Evolutionary conservation across 202 grass and related monocot species (phyloP).

Genomic region (Zoysia matrella): DNA sequence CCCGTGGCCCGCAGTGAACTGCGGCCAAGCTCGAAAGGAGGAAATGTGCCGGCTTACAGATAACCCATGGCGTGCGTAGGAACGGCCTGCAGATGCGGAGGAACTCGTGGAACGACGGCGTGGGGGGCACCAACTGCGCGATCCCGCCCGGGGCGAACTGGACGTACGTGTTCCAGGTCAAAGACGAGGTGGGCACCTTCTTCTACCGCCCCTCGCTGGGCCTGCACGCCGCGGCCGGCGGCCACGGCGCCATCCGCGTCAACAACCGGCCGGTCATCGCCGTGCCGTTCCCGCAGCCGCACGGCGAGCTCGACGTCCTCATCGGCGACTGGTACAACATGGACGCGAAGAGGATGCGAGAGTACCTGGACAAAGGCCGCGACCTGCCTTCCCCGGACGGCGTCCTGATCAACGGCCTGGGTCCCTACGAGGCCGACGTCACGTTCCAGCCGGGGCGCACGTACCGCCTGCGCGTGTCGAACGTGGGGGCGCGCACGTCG

Average conservation of each 20-base stretch:
- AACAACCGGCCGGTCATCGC: constrained; percentile 67
- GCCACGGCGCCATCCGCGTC: constrained; percentile 63
- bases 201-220: constrained; percentile 68
- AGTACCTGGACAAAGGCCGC: constrained; percentile 43
- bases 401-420: constrained; percentile 55
- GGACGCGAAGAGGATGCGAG: constrained; percentile 37
- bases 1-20: not conserved
- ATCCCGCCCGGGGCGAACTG: constrained; percentile 63
- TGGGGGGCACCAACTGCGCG: constrained; percentile 65
- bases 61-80: constrained; percentile 18
- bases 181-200: constrained; percentile 83
- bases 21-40: too few species aligned
- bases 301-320: constrained; percentile 60
- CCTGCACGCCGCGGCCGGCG: constrained; percentile 64
- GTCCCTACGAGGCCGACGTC: constrained; percentile 31
- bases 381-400: constrained; percentile 46
- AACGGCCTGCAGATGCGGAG: constrained; percentile 64
- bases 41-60: too few species aligned
- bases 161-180: constrained; percentile 78
- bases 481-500: constrained; percentile 58
- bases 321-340: constrained; percentile 67
- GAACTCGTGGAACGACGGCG: constrained; percentile 76
- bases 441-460: constrained; percentile 44
- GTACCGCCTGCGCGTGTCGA: constrained; percentile 64
- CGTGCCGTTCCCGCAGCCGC: constrained; percentile 48